phyloP scores from a whole-genome alignment of 192 early-diverging fungal species.

The Podochytrium sp. region DNA sequence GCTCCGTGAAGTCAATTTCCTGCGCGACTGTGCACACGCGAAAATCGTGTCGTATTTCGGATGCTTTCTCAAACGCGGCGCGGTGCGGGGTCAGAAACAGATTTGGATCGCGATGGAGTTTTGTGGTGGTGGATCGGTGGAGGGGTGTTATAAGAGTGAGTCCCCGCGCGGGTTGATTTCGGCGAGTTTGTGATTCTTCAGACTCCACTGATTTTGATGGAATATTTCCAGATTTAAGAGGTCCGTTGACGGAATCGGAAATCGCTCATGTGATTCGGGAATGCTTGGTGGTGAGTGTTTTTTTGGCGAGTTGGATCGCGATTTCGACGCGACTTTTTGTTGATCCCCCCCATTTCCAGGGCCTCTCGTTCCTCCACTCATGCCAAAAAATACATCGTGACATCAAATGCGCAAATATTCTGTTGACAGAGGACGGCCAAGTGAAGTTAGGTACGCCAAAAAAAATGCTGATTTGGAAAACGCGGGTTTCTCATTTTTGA shows the following conservation, averaged over 20 bases:
- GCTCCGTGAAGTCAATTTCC: conserved; percentile 64
- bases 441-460: conserved; percentile 71
- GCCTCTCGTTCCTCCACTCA: conserved; percentile 55
- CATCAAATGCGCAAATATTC: conserved; percentile 93
- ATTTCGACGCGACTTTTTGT: conserved; percentile 5
- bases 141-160: conserved; percentile 53
- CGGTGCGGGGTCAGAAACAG: conserved; percentile 53
- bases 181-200: background rate
- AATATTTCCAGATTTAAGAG: conserved; percentile 44
- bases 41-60: conserved; percentile 62
- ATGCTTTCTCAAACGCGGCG: conserved; percentile 58
- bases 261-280: conserved; percentile 51
- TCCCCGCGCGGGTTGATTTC: background rate
- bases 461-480: background rate
- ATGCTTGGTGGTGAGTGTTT: conserved; percentile 41
- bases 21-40: conserved; percentile 52
- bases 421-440: conserved; percentile 75
- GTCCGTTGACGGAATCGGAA: conserved; percentile 45
- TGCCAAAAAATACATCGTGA: conserved; percentile 69
- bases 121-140: conserved; percentile 65
- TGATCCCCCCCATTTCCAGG: conserved; percentile 25
- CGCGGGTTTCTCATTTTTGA: background rate
- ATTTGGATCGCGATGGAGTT: conserved; percentile 68
- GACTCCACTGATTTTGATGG: conserved; percentile 18
- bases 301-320: background rate